Evolutionary conservation across 306 rosid species (phyloP).

Genomic region (Lithocarpus polystachyus): DNA sequence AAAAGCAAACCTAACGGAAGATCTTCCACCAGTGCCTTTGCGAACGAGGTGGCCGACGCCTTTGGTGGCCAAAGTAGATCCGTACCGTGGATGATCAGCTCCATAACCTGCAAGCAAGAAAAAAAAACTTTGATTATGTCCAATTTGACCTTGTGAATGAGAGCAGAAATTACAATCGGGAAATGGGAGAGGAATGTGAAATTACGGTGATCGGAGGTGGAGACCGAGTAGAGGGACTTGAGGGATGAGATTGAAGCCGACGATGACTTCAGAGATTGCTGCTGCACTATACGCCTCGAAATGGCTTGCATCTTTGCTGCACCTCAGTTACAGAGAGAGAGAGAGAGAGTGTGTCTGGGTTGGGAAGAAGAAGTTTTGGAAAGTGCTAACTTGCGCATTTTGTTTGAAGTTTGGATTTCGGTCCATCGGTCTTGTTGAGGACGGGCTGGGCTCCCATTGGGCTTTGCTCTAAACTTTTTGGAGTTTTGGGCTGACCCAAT

Average conservation of each 20-base stretch:
- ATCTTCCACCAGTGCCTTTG: constrained; percentile 99
- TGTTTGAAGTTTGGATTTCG: constrained; percentile 5
- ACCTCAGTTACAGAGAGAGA: constrained; percentile 24
- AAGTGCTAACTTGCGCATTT: constrained; percentile 6
- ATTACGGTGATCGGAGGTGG: constrained; percentile 61
- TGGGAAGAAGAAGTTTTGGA: neutral
- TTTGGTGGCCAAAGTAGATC: constrained; percentile 64
- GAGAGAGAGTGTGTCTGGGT: neutral
- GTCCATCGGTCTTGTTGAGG: constrained; percentile 15
- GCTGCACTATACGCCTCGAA: constrained; percentile 61
- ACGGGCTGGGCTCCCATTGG: neutral
- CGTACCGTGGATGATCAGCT: constrained; percentile 59
- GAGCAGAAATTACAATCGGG: neutral
- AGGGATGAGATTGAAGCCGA: constrained; percentile 39
- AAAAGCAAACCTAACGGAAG: constrained; percentile 76
- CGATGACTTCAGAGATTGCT: constrained; percentile 46
- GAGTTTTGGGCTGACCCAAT: no score
- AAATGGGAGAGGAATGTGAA: neutral
- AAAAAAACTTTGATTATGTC: neutral
- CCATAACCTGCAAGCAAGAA: constrained; percentile 48
- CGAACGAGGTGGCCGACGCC: constrained; percentile 88
- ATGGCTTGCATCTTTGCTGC: constrained; percentile 65
- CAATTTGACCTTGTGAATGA: neutral
- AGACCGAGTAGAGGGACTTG: constrained; percentile 56
- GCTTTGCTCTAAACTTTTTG: no score